These are phyloP conservation scores for Nemania sp. DNA, from an alignment of 2,329 filamentous ascomycete species.

Conservation along the genomic window DNA sequence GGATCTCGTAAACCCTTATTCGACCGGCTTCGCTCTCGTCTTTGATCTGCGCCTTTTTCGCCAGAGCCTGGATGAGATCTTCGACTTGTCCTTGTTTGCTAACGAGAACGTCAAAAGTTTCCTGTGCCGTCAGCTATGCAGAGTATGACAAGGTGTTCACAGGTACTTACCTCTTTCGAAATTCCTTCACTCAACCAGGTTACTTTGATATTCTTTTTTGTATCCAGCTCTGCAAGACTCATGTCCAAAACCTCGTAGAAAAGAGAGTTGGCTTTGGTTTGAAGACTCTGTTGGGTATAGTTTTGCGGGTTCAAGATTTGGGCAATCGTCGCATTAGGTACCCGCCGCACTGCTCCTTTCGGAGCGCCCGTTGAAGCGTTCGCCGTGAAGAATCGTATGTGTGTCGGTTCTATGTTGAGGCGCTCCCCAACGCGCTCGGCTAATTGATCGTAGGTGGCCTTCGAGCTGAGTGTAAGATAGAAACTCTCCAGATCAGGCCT, in stretches of 20 bases:
- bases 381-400: conserved; percentile 89
- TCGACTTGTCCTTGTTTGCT: conserved; percentile 81
- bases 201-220: conserved; percentile 84
- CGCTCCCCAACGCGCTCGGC: conserved; percentile 80
- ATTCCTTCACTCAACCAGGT: conserved; percentile 88
- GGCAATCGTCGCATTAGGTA: conserved; percentile 69
- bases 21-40: conserved; percentile 71
- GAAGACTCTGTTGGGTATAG: conserved; percentile 69
- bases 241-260: conserved; percentile 95
- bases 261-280: conserved; percentile 74
- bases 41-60: conserved; percentile 79
- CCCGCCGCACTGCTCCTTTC: conserved; percentile 75
- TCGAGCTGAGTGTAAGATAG: conserved; percentile 77
- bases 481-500: conserved; percentile 67
- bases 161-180: conserved; percentile 74
- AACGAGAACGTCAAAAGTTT: conserved; percentile 80
- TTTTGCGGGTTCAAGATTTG: conserved; percentile 79
- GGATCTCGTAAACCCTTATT: conserved; percentile 81
- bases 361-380: conserved; percentile 76
- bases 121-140: conserved; percentile 51
- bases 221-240: conserved; percentile 89
- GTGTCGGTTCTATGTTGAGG: conserved; percentile 76
- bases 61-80: conserved; percentile 74
- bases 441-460: conserved; percentile 87
- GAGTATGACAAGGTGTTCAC: background rate